Evolutionary conservation across 768 basidiomycete genomes (phyloP).

Genomic region (Pisolithus albus): DNA sequence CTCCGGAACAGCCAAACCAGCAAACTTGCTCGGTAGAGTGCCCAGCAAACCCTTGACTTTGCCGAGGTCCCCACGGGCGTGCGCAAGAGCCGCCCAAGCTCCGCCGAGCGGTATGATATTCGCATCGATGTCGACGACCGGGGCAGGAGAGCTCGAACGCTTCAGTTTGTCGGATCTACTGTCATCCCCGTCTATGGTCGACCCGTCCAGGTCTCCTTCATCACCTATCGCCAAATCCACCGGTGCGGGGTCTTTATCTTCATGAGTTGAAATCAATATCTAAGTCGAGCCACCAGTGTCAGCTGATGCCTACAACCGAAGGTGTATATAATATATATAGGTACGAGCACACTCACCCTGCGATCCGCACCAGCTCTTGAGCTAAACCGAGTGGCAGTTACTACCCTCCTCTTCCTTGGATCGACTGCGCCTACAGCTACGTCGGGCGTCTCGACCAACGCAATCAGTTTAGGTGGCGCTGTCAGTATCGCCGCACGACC

Average conservation of each 20-base stretch:
- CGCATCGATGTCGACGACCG: slow-evolving; percentile 55
- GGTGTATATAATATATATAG: neutral
- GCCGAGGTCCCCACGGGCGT: slow-evolving; percentile 26
- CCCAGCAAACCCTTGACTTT: slow-evolving; percentile 56
- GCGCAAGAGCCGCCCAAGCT: slow-evolving; percentile 67
- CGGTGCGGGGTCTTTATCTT: slow-evolving; percentile 39
- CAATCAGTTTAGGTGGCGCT: slow-evolving; percentile 77
- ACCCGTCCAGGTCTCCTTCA: slow-evolving; percentile 18
- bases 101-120: slow-evolving; percentile 64
- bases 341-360: slow-evolving; percentile 44
- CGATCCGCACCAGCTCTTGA: slow-evolving; percentile 76
- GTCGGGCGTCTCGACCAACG: slow-evolving; percentile 80
- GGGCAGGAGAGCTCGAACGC: slow-evolving; percentile 15
- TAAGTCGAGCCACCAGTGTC: slow-evolving; percentile 20
- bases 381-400: slow-evolving; percentile 85
- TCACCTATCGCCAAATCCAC: slow-evolving; percentile 16
- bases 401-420: slow-evolving; percentile 72
- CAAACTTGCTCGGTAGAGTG: slow-evolving; percentile 58
- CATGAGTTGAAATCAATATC: slow-evolving; percentile 83
- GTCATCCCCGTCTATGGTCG: neutral
- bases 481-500: slow-evolving; percentile 73
- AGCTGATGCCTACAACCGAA: neutral
- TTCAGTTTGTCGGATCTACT: slow-evolving; percentile 1
- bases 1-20: slow-evolving; percentile 77
- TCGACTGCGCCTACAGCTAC: slow-evolving; percentile 88